Base-by-base conservation (phyloP, 2,329 filamentous ascomycete species). In the Colletotrichum trifolii region DNA sequence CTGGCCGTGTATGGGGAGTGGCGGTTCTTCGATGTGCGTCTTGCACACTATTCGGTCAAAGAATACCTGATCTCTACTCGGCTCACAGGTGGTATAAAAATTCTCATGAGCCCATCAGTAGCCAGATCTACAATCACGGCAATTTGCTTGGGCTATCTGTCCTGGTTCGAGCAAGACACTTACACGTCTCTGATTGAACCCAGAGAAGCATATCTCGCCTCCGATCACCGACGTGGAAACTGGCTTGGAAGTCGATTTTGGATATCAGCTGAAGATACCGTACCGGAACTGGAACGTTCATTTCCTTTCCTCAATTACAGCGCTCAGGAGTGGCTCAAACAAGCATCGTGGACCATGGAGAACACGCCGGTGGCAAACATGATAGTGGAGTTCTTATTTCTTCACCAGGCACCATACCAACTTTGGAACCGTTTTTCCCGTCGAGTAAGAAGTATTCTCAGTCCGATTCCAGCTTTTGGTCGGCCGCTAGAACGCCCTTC, bases 31-130 rank as follows among this genome's bases (percentile, higher is more conserved):
- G 25, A 13, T 12, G 33, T 50, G 8, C 12, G 48, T 9, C 48
- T 50, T 3, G 48, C 48, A n/a, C 48, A 50, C 35, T 50, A 15
- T 38, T 52, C 48, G 0, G 48, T 52, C 13, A 52, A 52, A 36
- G 48, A 38, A 10, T 52, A 11, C 9, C n/a, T 52, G 6, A 11
- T 12, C 7, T 52, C 48, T 8, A 13, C 11, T 12, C 48, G 35
- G 4, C 34, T 52, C 7, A 12, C 7, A 8, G n/a, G 7, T 6
- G 13, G 25, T 15, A 11, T 38, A 8, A 39, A 8, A 3, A 1
- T 15, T 11, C 15, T 25, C n/a, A 52, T 52, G 48, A 11, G 39
- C 7, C 9, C 34, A 17, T 8, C 48, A 11, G 10, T 39, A 38
- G 38, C 34, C 13, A 9, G 34, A 52, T 9, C n/a, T 15, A 38